Evolutionary conservation across 495 filamentous ascomycete species (phyloP), one percentile per base, ranked within the genome.

Genomic region (Mytilinidion resinicola): DNA sequence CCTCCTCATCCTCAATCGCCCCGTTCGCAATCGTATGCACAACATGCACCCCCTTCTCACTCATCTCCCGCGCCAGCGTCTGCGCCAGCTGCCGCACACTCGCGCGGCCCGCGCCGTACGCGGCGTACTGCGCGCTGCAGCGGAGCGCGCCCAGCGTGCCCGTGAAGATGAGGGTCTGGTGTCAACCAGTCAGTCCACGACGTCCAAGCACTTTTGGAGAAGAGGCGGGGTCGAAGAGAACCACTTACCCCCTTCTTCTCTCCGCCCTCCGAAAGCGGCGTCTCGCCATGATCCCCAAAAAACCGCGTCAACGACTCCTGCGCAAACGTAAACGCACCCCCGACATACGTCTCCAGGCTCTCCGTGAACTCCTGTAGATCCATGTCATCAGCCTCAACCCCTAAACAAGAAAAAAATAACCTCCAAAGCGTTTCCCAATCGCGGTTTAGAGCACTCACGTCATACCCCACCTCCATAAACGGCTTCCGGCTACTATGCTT

Each of bases 11-110:
- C 56, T 62, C 68, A 36, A 78, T 77, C 0, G 56, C 67, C 0
- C 76, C 74, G 61, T 77, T 78, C 11, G 75, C 70, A 59, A 78
- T 74, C 4, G 76, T 69, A 64, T 80, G 76, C 15, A 70, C 77
- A 6, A 78, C 76, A 68, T 78, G 77, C 6, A 80, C 54, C 8
- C 76, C 75, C 51, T 71, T 72, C 17, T 69, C 61, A 37, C 69
- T 74, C 70, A 75, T 76, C 67, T 80, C 77, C 35, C 72, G 69
- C 36, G 75, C 74, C 58, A 80, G 57, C 7, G 67, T 72, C 65
- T 78, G 73, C 20, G 76, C 75, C 47, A 80, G 60, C 47, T 73
- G 72, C 51, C 76, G 60, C 30, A 75, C 77, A 11, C 63, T 66
- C 10, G 75, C 63, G 30, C 76, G 55, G 4, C 73, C 70, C 20